Base-by-base conservation (phyloP, 331 rosid species). In the Stylosanthes scabra region DNA sequence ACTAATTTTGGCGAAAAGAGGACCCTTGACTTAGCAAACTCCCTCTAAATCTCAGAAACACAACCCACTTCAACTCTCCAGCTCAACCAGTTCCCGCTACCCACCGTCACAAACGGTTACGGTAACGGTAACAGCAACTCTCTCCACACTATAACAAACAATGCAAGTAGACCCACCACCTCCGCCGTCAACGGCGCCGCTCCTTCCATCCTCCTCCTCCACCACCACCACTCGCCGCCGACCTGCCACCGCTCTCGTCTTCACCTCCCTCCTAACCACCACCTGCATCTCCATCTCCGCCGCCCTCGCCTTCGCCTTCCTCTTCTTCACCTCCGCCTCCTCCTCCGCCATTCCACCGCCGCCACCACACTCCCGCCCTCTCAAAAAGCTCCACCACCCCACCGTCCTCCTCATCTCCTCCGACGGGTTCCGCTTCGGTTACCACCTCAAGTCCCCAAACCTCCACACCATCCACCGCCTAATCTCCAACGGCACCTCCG, bases 351-450 rank as follows among this genome's bases (percentile, higher is more conserved):
- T 71, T n/a, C 2, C 25, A n/a, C 0, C 15, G 50, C 40, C 51
- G 31, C 4, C 9, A 31, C 7, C 0, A 28, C 40, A 46, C 70
- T 9, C 96, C 15, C 93, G 90, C 3, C 54, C 87, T 25, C 85
- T 91, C 63, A 6, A 66, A 0, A 84, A 81, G 4, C 91, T 92
- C 39, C 61, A 62, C 8, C 96, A 41, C 20, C 91, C 96, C 0
- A 84, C 82, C 2, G 89, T 93, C 6, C 39, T 93, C 14, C 58
- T 93, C 54, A 77, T 93, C 59, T 93, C 98, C 71, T 90, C 89
- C 0, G 91, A 93, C 16, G 98, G 98, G 14, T 93, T 90, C 44
- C 89, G 98, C 20, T 93, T 90, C 59, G 98, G 98, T 7, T 93
- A 93, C 85, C 98, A 93, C 15, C 86, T 83, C 91, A 93, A 93